These are phyloP conservation scores for Sphaerobolus stellatus DNA, from an alignment of 1,284 basidiomycete species.

Conservation along the genomic window DNA sequence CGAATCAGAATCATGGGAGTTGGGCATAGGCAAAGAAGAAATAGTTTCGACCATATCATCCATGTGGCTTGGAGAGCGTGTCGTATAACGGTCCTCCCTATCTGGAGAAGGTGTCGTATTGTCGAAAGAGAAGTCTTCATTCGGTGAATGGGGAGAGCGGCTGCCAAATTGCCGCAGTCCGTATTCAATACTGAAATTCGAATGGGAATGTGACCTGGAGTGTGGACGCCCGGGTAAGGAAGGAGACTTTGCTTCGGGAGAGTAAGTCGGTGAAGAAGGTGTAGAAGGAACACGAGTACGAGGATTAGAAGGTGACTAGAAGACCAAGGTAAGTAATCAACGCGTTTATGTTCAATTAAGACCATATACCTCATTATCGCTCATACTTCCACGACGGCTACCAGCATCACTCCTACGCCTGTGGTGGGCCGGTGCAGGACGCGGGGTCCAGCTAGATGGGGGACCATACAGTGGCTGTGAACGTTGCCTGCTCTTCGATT, in stretches of 20 bases:
- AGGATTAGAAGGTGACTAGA: constrained; percentile 2
- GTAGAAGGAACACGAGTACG: constrained; percentile 12
- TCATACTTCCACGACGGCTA: constrained; percentile 43
- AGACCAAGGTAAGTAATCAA: constrained; percentile 1
- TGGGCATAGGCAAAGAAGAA: constrained; percentile 42
- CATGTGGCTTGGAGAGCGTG: constrained; percentile 21
- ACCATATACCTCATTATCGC: constrained; percentile 65
- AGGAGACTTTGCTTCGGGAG: constrained; percentile 11
- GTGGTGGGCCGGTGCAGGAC: constrained; percentile 48
- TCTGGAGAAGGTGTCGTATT: constrained; percentile 10
- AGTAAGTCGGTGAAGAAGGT: constrained; percentile 9
- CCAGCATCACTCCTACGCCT: constrained; percentile 70
- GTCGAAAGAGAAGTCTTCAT: neutral
- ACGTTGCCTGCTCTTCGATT: constrained; percentile 61
- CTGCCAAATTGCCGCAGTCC: constrained; percentile 8
- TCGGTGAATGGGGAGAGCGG: constrained; percentile 2
- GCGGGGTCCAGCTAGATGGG: constrained; percentile 71
- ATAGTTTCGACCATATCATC: constrained; percentile 33
- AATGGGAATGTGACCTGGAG: constrained; percentile 11
- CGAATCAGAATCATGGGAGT: constrained; percentile 27
- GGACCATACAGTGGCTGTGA: constrained; percentile 55
- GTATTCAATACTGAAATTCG: constrained; percentile 10
- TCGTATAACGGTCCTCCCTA: constrained; percentile 4
- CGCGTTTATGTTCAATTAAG: neutral
- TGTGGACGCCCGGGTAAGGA: constrained; percentile 11